A percentile compares a stretch with the other conserved stretches of the same genome.
These are phyloP conservation scores for Acanthamoeba culbertsoni DNA, from an alignment of 208 protist genomes.

Conservation along the genomic window DNA sequence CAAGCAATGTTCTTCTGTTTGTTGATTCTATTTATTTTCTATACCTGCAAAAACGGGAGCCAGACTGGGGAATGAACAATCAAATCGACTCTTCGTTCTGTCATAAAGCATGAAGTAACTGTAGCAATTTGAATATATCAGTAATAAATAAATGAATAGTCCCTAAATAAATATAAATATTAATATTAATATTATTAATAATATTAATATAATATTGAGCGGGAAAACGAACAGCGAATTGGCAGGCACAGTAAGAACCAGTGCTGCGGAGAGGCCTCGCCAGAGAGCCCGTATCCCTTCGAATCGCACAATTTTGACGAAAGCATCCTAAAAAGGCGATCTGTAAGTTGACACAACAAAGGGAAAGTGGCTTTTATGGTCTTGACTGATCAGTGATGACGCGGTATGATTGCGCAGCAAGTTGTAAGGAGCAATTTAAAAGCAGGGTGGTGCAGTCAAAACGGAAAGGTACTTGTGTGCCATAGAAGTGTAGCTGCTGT, in stretches of 20 bases:
- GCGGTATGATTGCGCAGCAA: no score
- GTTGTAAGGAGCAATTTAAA: not conserved
- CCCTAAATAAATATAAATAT: slow-evolving; percentile 37
- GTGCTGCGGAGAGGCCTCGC: no score
- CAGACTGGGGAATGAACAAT: not conserved
- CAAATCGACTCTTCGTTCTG: slow-evolving; percentile 60
- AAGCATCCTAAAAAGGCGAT: not conserved
- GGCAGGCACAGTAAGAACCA: no score
- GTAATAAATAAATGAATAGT: not conserved
- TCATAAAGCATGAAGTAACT: slow-evolving; percentile 75
- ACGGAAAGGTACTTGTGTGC: not conserved
- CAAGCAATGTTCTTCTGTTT: not conserved
- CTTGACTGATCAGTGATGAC: no score
- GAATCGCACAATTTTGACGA: no score
- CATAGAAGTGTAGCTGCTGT: not conserved
- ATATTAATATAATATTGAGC: not conserved
- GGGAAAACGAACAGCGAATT: no score
- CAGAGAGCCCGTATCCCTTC: no score
- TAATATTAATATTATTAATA: not conserved
- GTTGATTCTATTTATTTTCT: not conserved
- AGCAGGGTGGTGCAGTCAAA: not conserved
- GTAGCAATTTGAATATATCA: not conserved
- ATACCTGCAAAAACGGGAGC: not conserved
- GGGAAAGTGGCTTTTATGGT: not conserved
- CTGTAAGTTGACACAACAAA: not conserved